phyloP scores from a whole-genome alignment of 2,329 filamentous ascomycete species.

The Rhexocercosporidium sp. region DNA sequence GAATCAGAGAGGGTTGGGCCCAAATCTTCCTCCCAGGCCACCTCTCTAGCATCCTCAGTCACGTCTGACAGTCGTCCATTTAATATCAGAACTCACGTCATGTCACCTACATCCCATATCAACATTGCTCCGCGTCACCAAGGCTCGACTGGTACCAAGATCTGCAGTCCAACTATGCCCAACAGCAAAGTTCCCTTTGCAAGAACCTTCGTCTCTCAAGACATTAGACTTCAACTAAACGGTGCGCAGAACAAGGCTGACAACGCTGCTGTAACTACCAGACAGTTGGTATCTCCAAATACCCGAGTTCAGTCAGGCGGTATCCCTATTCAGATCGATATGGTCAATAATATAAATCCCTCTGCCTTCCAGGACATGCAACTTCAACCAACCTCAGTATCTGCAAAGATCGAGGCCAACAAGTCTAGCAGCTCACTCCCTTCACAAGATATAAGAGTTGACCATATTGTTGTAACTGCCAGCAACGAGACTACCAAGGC shows the following conservation, averaged over 20 bases:
- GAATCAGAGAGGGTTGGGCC: background rate
- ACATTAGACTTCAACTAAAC: background rate
- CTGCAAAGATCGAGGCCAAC: background rate
- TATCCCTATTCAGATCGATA: background rate
- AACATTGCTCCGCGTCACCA: background rate
- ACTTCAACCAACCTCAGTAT: background rate
- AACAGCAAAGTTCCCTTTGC: background rate
- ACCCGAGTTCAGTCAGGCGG: background rate
- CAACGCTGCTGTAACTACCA: background rate
- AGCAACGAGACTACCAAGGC: background rate
- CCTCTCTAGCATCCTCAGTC: background rate
- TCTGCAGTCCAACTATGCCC: background rate
- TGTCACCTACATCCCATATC: background rate
- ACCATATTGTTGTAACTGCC: background rate
- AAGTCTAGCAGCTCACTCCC: background rate
- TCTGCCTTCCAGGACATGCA: background rate
- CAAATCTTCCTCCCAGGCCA: background rate
- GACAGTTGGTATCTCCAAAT: background rate
- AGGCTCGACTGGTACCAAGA: background rate
- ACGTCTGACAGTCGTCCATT: background rate
- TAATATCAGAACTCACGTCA: background rate
- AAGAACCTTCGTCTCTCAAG: background rate
- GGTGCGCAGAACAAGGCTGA: background rate
- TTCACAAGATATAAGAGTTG: background rate
- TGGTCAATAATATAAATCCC: background rate